Base-by-base conservation (phyloP, 2,329 filamentous ascomycete species). In the Hypomyces perniciosus region DNA sequence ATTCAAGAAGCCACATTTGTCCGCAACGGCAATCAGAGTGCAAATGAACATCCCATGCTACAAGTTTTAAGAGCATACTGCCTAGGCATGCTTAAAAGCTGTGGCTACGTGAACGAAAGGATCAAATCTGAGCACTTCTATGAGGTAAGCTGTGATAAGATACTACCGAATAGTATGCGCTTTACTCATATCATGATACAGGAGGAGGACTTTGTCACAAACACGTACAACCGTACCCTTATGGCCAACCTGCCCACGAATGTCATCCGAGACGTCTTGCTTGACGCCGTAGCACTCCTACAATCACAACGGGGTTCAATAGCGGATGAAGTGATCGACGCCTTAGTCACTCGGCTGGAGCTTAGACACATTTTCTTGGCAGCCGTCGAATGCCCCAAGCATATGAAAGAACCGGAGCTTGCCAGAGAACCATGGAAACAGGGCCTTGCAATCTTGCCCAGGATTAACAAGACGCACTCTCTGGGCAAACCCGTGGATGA, bases 121-220 rank as follows among this genome's bases (percentile, higher is more conserved):
- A 85, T 97, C 55, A 84, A 83, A 48, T 77, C 78, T n/a, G 88
- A 96, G 65, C 86, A 95, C 59, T 96, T 86, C 64, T 97, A 92
- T 61, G 93, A 99, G 78, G 88, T 88, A 67, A 48, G 55, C 13
- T 20, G 29, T 35, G 2, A 12, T 3, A 41, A 41, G 38, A 13
- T 41, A 13, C 20, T 8, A 5, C n/a, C 8, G 29, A 26, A n/a
- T 28, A 1, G 8, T 52, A 54, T 31, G 55, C 5, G 6, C 31
- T 29, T 26, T 46, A 6, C 49, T 48, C 9, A 49, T 8, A 9
- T 20, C 12, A 57, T 8, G 5, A 30, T 12, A 9, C 6, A 92
- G 85, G 93, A 99, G 70, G 93, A 99, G 68, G 93, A 99, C 63
- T 96, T 99, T 64, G 89, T 95, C 20, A 91, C 90, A 6, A 90